Evolutionary conservation across 2,329 filamentous ascomycete species (phyloP).

Genomic region (Fusarium domesticum): DNA sequence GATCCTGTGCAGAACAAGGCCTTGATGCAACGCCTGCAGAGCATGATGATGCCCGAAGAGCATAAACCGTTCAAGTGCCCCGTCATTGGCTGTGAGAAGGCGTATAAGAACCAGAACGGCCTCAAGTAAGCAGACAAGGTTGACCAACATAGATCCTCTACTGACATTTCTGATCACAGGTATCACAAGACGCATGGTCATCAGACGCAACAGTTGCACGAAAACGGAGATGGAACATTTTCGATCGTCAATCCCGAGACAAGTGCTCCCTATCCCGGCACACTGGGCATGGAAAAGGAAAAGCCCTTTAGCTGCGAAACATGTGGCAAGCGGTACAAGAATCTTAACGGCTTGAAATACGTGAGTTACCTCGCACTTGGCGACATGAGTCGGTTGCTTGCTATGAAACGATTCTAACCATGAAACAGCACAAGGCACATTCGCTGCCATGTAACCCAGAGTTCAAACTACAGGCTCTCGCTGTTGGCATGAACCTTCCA

Average conservation of each 20-base stretch:
- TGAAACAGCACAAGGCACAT: constrained; percentile 66
- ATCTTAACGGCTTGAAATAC: constrained; percentile 97
- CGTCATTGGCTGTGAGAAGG: constrained; percentile 97
- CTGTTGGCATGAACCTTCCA: constrained; percentile 43
- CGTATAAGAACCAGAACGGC: constrained; percentile 99
- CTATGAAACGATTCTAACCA: constrained; percentile 31
- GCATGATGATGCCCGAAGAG: constrained; percentile 75
- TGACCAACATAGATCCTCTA: not conserved
- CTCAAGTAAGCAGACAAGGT: constrained; percentile 70
- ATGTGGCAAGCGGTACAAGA: constrained; percentile 98
- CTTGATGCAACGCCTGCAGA: constrained; percentile 55
- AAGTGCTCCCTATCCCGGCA: constrained; percentile 89
- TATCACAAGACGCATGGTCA: constrained; percentile 83
- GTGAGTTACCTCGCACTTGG: constrained; percentile 43
- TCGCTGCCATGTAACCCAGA: constrained; percentile 89
- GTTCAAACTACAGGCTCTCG: constrained; percentile 47
- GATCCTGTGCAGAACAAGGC: constrained; percentile 69
- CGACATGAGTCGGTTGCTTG: not conserved
- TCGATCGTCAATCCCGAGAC: constrained; percentile 98
- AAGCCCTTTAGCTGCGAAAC: constrained; percentile 98
- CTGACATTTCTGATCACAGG: constrained; percentile 39
- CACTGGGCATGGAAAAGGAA: constrained; percentile 99
- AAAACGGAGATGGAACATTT: constrained; percentile 95
- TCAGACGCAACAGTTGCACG: constrained; percentile 92
- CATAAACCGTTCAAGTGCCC: constrained; percentile 98